phyloP scores from a whole-genome alignment of 2,329 filamentous ascomycete species.

The Teratosphaeria pseudoeucalypti region DNA sequence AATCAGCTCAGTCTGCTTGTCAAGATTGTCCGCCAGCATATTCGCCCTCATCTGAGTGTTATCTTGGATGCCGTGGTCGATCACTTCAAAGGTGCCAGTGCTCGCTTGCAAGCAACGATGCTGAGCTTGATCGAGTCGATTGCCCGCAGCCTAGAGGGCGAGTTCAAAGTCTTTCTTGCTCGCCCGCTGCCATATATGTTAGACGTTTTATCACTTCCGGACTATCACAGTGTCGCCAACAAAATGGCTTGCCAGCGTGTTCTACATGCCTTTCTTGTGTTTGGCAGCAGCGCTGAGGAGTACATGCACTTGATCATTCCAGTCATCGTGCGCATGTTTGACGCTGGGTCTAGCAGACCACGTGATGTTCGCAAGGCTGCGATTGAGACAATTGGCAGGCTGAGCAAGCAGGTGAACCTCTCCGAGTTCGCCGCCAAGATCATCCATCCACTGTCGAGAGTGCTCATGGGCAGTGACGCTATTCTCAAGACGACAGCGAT shows the following conservation, averaged over 20 bases:
- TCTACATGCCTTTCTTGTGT: constrained; percentile 88
- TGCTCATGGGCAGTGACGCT: constrained; percentile 64
- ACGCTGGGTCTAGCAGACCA: constrained; percentile 47
- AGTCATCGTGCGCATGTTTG: constrained; percentile 87
- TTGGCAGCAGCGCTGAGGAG: constrained; percentile 89
- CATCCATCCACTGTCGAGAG: constrained; percentile 80
- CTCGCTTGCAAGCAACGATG: constrained; percentile 80
- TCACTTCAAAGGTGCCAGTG: constrained; percentile 68
- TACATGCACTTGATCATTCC: constrained; percentile 99
- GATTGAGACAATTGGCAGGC: constrained; percentile 88
- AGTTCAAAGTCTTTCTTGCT: constrained; percentile 95
- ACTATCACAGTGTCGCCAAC: constrained; percentile 60
- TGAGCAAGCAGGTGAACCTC: constrained; percentile 92
- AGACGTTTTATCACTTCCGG: constrained; percentile 71
- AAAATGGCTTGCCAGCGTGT: constrained; percentile 46
- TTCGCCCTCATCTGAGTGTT: constrained; percentile 76
- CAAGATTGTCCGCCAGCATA: constrained; percentile 91
- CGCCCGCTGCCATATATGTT: constrained; percentile 87
- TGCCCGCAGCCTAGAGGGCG: constrained; percentile 82
- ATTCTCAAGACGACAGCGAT: constrained; percentile 70
- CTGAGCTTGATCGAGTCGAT: constrained; percentile 88
- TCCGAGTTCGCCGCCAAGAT: constrained; percentile 96
- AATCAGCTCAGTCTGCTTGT: constrained; percentile 91
- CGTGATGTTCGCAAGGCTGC: constrained; percentile 71
- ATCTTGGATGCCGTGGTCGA: constrained; percentile 81